Base-by-base conservation (phyloP, 2,329 filamentous ascomycete species). In the Macrophomina pseudophaseolina region DNA sequence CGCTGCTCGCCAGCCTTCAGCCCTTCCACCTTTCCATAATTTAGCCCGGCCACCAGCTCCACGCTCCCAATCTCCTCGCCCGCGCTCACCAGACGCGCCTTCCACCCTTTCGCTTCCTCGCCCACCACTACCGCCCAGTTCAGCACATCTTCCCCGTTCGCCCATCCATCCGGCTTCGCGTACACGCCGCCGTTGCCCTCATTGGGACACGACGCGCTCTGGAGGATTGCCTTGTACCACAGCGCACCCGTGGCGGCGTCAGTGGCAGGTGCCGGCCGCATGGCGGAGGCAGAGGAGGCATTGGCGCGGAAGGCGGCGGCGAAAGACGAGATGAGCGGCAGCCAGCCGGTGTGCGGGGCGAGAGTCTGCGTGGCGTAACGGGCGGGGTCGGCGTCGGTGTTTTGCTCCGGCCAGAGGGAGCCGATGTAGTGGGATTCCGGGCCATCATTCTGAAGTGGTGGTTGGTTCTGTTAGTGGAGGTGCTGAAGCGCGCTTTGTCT, bases 391-490 rank as follows among this genome's bases (percentile, higher is more conserved):
- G 44, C 14, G 28, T 72, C 68, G 9, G 72, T 66, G 63, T 76
- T 74, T 28, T 72, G 71, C 64, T 79, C 76, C 6, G 71, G 66
- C 73, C 74, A 77, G 40, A 74, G 71, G 16, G 72, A 72, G 33
- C 77, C 77, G 46, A 80, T 74, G 69, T 80, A 80, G 68, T 80
- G 78, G 66, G 72, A 74, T 65, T 79, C 77, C 16, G 75, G 74
- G 1, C 74, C 77, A 63, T 78, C 76, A 65, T 80, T 78, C 56
- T 58, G 53, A n/a, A 14, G 12, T 9, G 8, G 12, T 28, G 8
- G 4, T 2, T n/a, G 1, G 33, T 16, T 30, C 16, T 38, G n/a
- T 56, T 56, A 16, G n/a, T 11, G 23, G 2, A 23, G 33, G 8
- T 28, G 18, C 7, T 16, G 23, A 23, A 2, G 23, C 23, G 23